Base-by-base conservation (phyloP, 345 rosid genomes). In the Trapa bicornis region DNA sequence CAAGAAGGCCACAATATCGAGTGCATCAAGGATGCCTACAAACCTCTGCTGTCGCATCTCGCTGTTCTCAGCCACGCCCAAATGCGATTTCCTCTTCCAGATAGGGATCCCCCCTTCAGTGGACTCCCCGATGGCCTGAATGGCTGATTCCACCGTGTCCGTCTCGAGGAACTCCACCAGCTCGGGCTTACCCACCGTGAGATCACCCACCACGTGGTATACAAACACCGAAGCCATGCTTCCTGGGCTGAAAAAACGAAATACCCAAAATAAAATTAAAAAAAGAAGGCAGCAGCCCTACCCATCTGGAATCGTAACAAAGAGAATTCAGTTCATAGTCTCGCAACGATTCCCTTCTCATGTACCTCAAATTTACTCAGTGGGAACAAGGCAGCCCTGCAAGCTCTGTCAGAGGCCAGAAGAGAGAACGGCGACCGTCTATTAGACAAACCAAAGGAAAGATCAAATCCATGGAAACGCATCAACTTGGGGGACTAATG, bases 121-220 rank as follows among this genome's bases (percentile, higher is more conserved):
- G 8, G 96, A 87, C 67, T 86, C 96, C 6, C 97, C 87, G 3
- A 94, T 91, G 0, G 97, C 96, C 68, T 76, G 67, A 37, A 91
- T 86, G 4, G 99, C 99, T 2, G 87, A 76, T 75, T 89, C 99
- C 37, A 94, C 81, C 17, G 89, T 91, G 82, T 87, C 96, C 2
- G 89, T 82, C 80, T 94, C 97, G 47, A 64, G 72, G 67, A 94
- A 91, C 76, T 94, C 99, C 16, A 78, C 85, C 77, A 91, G 77
- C 77, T 91, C 99, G 35, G 97, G 99, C 84, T 94, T 94, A 68
- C 97, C 99, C 70, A 94, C 97, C 36, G 97, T 94, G 72, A 94
- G 89, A 86, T 94, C 99, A 12, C 99, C 99, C 47, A 89, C 97
- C 63, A 91, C 96, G 66, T 94, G 99, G 63, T 94, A 85, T 52